Conservation (phyloP, 257 asterid species). For the Solanum neorickii region DNA sequence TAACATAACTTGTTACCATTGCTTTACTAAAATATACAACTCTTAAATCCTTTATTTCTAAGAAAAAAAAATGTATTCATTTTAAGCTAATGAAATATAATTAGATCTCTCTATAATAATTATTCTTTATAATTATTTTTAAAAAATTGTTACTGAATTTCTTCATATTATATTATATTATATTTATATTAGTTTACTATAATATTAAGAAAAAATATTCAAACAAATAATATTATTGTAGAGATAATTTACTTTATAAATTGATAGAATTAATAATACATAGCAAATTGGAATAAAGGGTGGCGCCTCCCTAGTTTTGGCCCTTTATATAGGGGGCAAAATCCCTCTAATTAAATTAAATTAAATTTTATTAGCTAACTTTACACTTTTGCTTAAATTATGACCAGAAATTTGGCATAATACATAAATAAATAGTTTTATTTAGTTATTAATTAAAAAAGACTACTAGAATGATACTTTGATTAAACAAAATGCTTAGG, state of each 20-base stretch:
- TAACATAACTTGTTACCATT: not conserved
- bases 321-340: not conserved
- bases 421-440: not conserved
- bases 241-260: not conserved
- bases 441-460: not conserved
- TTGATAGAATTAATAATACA: not conserved
- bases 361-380: not conserved
- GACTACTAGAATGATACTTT: not conserved
- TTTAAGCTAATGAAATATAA: not conserved
- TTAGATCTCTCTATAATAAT: not conserved
- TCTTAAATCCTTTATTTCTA: not conserved
- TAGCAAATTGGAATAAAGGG: not conserved
- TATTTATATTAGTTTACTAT: not conserved
- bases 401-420: not conserved
- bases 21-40: not conserved
- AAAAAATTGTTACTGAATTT: not conserved
- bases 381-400: not conserved
- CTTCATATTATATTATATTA: not conserved
- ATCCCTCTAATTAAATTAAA: not conserved
- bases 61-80: not conserved
- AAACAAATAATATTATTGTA: not conserved
- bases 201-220: not conserved
- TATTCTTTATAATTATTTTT: not conserved
- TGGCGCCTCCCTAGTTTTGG: constrained; percentile 1
- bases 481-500: too few relatives aligned